These are phyloP conservation scores for Serendipita vermifera DNA, from an alignment of 768 basidiomycete species.

Conservation along the genomic window DNA sequence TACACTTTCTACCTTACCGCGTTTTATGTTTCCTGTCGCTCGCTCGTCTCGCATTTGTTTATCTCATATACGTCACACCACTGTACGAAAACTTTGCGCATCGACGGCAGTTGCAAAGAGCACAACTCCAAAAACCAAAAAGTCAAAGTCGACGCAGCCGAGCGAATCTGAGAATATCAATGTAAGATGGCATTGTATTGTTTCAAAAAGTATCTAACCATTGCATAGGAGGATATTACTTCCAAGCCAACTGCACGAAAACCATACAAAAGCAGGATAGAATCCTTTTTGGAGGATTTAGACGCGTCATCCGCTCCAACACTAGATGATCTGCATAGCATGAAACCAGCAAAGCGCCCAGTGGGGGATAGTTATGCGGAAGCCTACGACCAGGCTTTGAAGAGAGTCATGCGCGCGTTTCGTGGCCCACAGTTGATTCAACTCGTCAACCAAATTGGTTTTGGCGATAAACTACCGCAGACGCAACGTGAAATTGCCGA, in stretches of 20 bases:
- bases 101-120: background rate
- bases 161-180: background rate
- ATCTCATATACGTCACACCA: too few relatives aligned
- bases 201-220: background rate
- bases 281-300: background rate
- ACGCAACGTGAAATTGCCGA: background rate
- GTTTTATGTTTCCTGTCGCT: too few relatives aligned
- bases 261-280: constrained; percentile 5
- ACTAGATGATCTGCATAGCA: background rate
- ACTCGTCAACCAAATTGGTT: background rate
- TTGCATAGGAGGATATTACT: too few relatives aligned
- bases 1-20: too few relatives aligned
- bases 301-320: background rate
- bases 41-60: too few relatives aligned
- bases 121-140: background rate
- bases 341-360: background rate
- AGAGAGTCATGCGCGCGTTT: background rate
- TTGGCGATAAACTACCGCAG: background rate
- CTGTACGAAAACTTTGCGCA: too few relatives aligned
- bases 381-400: background rate
- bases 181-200: background rate
- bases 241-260: background rate
- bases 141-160: background rate
- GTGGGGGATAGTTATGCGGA: background rate
- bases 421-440: background rate